Evolutionary conservation across 2,329 filamentous ascomycete species (phyloP).

Genomic region (Aspergillus candidus): DNA sequence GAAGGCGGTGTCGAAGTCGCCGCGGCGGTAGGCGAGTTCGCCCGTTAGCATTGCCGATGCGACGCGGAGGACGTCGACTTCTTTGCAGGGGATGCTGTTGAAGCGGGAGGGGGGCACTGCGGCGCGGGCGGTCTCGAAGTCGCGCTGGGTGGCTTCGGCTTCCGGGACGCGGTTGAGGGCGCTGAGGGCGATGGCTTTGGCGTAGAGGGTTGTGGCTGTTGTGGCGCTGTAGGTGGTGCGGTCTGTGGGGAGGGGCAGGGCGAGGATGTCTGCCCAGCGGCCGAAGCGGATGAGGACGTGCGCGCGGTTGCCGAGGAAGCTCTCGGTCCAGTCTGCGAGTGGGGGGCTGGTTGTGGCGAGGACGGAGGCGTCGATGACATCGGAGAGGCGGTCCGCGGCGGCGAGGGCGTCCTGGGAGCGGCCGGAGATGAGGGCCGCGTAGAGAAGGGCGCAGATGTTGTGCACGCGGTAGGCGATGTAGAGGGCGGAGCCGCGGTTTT

Average conservation of each 20-base stretch:
- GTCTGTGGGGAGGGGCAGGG: slow-evolving; percentile 52
- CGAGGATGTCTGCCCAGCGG: slow-evolving; percentile 58
- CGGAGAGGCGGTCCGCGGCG: slow-evolving; percentile 51
- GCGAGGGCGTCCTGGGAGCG: slow-evolving; percentile 55
- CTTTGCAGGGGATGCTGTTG: slow-evolving; percentile 57
- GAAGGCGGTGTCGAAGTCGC: slow-evolving; percentile 55
- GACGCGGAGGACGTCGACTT: slow-evolving; percentile 55
- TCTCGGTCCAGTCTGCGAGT: slow-evolving; percentile 72
- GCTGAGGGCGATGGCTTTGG: slow-evolving; percentile 37
- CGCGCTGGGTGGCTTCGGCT: too few relatives aligned
- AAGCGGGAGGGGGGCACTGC: too few relatives aligned
- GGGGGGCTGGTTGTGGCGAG: slow-evolving; percentile 60
- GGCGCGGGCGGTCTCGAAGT: too few relatives aligned
- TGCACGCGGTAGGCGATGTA: slow-evolving; percentile 69
- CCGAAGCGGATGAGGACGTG: slow-evolving; percentile 69
- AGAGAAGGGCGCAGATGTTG: slow-evolving; percentile 65
- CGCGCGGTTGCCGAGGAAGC: slow-evolving; percentile 58
- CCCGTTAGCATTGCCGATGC: slow-evolving; percentile 60
- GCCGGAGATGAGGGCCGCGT: slow-evolving; percentile 67
- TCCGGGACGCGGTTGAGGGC: too few relatives aligned
- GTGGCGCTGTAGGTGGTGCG: slow-evolving; percentile 58
- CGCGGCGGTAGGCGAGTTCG: slow-evolving; percentile 63
- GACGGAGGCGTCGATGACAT: slow-evolving; percentile 52
- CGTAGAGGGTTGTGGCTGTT: slow-evolving; percentile 60
- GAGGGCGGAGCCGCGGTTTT: slow-evolving; percentile 53